Evolutionary conservation across 1,139 yeast species (phyloP), one percentile per base, ranked within the genome.

Genomic region (Geotrichum phurueaensis): DNA sequence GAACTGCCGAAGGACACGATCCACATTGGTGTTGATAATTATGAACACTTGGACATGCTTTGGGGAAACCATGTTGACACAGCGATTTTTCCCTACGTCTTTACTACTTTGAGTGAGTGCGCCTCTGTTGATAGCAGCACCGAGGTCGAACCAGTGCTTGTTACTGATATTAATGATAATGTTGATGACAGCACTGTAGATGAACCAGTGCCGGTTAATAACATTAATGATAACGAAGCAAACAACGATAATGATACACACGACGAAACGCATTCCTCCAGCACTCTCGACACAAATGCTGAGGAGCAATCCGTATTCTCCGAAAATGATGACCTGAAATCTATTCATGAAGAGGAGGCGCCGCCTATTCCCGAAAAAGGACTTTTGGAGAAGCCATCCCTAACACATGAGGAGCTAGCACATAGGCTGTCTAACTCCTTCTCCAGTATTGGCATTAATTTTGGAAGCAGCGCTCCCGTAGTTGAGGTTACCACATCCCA

Each of bases 21-120:
- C n/a, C 73, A 78, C 0, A 75, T 77, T 51, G 83, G 85, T 0
- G 82, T 87, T 2, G 76, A 75, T 1, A 76, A 75, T 47, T 85
- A 90, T 70, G 98, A 92, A 73, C 98, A 92, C 74, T 76, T 92
- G 63, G 98, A 92, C 71, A 81, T 92, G 66, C 76, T 92, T 29
- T 92, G 98, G 98, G 97, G 97, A 9, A 76, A 78, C 43, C 83
- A 85, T 61, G 87, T 87, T 1, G 82, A 81, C 51, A 75, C 77
- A 2, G 70, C 77, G 54, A 87, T 86, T 9, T 76, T 82, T 58
- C 77, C 80, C 13, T 81, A 84, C 65, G 85, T 89, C 0, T 64
- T 71, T 47, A 39, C 47, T 39, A 18, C 47, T 18, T 39, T 39
- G 7, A 39, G 20, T 39, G 47, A 39, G 18, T 39, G 47, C 47